Conservation (phyloP, 2,329 filamentous ascomycete species). For the Trichophyton mentagrophytes region DNA sequence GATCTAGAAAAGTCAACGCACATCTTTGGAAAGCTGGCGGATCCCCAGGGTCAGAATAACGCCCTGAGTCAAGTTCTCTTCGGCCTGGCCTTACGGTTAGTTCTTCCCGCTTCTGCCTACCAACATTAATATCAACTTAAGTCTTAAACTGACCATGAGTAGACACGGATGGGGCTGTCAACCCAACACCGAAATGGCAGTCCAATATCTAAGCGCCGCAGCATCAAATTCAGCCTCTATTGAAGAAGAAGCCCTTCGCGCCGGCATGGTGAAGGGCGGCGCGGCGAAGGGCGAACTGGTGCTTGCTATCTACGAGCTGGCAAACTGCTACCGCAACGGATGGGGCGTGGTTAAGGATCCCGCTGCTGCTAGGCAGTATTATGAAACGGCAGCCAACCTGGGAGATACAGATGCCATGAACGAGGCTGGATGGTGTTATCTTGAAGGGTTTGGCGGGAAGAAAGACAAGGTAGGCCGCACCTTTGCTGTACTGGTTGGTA, state of each 20-base stretch:
- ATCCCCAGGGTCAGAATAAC: slow-evolving; percentile 76
- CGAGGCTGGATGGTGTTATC: slow-evolving; percentile 88
- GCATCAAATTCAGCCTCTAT: slow-evolving; percentile 81
- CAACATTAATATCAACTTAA: too few relatives aligned
- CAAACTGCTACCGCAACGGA: slow-evolving; percentile 66
- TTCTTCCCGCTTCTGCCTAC: slow-evolving; percentile 14
- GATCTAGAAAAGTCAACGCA: slow-evolving; percentile 66
- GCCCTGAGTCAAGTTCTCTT: slow-evolving; percentile 92
- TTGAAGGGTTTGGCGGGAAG: slow-evolving; percentile 91
- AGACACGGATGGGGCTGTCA: slow-evolving; percentile 89
- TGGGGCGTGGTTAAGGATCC: slow-evolving; percentile 86
- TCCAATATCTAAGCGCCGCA: slow-evolving; percentile 75
- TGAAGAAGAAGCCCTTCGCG: slow-evolving; percentile 70
- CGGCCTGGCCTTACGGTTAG: slow-evolving; percentile 73
- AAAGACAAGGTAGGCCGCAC: slow-evolving; percentile 81
- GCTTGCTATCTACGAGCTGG: slow-evolving; percentile 86
- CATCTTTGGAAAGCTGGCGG: slow-evolving; percentile 72
- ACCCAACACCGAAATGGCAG: slow-evolving; percentile 57
- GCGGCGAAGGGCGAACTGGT: slow-evolving; percentile 92
- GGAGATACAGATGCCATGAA: slow-evolving; percentile 98
- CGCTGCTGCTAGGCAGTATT: slow-evolving; percentile 77
- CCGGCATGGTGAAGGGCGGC: slow-evolving; percentile 84
- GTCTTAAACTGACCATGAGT: not conserved
- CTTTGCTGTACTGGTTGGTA: not conserved
- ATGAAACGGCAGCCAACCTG: slow-evolving; percentile 92